phyloP scores from a whole-genome alignment of 441 rosid genomes.

The Hura crepitans region DNA sequence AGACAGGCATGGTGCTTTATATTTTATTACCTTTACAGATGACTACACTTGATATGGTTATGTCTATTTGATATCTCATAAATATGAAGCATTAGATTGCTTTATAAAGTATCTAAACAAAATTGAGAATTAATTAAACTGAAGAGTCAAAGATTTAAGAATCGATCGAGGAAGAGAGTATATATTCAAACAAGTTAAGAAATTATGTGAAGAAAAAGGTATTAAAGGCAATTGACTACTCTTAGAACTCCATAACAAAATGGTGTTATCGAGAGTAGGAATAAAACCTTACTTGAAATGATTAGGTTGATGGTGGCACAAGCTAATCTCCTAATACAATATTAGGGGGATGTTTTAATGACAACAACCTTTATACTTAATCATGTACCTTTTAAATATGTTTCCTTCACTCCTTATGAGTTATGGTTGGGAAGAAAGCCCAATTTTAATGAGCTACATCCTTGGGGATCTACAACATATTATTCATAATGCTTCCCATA shows the following conservation, averaged over 20 bases:
- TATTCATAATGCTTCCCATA: neutral
- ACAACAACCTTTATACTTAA: neutral
- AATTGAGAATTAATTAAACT: too few species aligned
- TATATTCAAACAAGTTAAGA: neutral
- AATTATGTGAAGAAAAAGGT: neutral
- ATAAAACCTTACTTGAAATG: too few species aligned
- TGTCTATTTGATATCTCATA: neutral
- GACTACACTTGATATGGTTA: neutral
- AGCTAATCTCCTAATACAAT: neutral
- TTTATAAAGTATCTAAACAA: too few species aligned
- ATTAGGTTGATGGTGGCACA: neutral
- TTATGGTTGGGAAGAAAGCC: neutral
- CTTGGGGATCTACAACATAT: neutral
- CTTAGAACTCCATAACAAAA: neutral
- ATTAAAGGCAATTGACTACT: neutral
- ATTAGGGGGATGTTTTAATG: neutral
- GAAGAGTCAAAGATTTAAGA: too few species aligned
- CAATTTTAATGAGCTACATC: neutral
- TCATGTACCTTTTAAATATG: neutral
- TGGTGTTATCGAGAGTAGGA: neutral
- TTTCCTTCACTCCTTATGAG: neutral
- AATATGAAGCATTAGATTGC: neutral
- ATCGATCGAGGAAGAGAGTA: neutral
- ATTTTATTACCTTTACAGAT: neutral
- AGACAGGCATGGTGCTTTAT: neutral